phyloP scores from a whole-genome alignment of 768 basidiomycete genomes.

The Termitomyces sp. region DNA sequence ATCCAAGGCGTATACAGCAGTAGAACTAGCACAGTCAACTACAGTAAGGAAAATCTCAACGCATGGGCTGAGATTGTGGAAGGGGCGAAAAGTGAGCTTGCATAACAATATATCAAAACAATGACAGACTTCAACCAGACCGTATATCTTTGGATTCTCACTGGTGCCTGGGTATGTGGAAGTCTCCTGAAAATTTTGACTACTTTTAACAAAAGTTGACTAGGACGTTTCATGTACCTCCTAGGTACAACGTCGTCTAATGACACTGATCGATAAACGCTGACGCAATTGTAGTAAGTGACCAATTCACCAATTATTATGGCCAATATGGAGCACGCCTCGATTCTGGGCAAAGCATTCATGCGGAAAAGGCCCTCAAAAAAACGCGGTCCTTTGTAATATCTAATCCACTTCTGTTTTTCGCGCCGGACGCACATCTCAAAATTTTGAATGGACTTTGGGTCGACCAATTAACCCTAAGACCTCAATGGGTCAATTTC shows the following conservation, averaged over 20 bases:
- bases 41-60: not conserved
- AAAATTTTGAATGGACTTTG: slow-evolving; percentile 36
- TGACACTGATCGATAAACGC: not conserved
- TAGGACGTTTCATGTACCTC: slow-evolving; percentile 13
- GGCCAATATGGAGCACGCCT: slow-evolving; percentile 40
- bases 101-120: not conserved
- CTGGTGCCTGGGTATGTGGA: slow-evolving; percentile 1
- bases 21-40: not conserved
- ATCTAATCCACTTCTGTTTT: slow-evolving; percentile 37
- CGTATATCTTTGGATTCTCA: not conserved
- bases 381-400: slow-evolving; percentile 27
- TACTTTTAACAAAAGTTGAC: not conserved
- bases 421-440: slow-evolving; percentile 36
- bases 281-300: slow-evolving; percentile 1
- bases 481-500: slow-evolving; percentile 32
- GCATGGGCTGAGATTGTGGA: slow-evolving; percentile 8
- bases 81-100: not conserved
- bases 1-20: slow-evolving; percentile 5
- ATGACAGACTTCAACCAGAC: not conserved
- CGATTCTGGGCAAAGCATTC: slow-evolving; percentile 24
- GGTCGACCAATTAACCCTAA: slow-evolving; percentile 35
- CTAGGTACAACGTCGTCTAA: slow-evolving; percentile 2
- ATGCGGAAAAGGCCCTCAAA: slow-evolving; percentile 14
- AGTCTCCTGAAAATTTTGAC: not conserved
- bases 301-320: slow-evolving; percentile 33